A percentile compares a stretch with the other conserved stretches of the same genome.
These are phyloP conservation scores for Debaryomyces maramus DNA, from an alignment of 805 yeast genomes.

Conservation along the genomic window DNA sequence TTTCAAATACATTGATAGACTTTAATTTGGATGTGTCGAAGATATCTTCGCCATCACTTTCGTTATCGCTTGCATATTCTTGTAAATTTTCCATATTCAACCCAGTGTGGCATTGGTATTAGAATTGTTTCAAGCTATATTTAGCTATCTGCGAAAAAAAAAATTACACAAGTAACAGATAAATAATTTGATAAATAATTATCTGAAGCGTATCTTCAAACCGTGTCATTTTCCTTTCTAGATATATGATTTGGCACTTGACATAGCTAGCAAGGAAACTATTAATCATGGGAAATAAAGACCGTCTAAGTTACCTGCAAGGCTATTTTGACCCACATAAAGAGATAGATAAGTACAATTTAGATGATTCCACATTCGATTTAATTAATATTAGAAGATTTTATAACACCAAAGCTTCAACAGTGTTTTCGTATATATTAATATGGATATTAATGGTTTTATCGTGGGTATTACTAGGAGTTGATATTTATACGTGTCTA, in stretches of 20 bases:
- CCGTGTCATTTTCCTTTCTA: too few species aligned
- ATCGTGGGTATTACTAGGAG: conserved; percentile 52
- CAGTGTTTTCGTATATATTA: conserved; percentile 44
- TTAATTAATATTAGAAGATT: conserved; percentile 47
- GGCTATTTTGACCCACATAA: conserved; percentile 21
- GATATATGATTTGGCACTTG: too few species aligned
- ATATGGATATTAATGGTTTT: conserved; percentile 51
- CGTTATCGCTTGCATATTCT: not conserved
- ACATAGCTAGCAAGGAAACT: too few species aligned
- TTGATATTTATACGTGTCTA: conserved; percentile 79
- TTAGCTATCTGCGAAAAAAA: too few species aligned
- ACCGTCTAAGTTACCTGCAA: not conserved
- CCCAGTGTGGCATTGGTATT: too few species aligned
- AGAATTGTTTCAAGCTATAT: too few species aligned
- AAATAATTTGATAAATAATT: too few species aligned
- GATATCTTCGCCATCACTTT: not conserved
- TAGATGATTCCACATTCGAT: conserved; percentile 49
- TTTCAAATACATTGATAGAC: not conserved
- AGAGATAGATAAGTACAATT: conserved; percentile 28
- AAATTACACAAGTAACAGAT: too few species aligned
- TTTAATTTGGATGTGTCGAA: not conserved
- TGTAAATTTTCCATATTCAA: not conserved
- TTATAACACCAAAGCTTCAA: conserved; percentile 43
- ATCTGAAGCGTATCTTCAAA: too few species aligned
- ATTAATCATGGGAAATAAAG: not conserved